Percentiles rank a stretch among this genome's conserved stretches.
phyloP scores from a whole-genome alignment of 768 basidiomycete genomes.

The Mycena indigotica region DNA sequence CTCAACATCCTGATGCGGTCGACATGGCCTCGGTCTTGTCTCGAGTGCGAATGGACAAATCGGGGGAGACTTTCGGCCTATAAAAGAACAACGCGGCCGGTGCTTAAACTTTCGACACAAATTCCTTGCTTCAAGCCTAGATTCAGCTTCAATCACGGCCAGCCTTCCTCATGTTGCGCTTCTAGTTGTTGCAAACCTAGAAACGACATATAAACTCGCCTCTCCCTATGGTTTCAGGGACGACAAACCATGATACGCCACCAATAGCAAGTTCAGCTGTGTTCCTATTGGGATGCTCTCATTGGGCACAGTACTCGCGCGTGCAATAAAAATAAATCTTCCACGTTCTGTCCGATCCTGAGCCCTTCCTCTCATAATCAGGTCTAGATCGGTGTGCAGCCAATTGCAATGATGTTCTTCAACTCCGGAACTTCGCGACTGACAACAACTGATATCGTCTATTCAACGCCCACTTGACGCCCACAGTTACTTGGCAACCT shows the following conservation, averaged over 20 bases:
- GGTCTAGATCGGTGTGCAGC: not conserved
- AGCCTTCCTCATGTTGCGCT: not conserved
- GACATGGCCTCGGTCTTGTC: not conserved
- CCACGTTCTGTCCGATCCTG: not conserved
- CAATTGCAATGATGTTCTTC: not conserved
- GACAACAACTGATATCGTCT: not conserved
- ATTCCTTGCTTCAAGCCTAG: not conserved
- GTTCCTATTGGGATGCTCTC: not conserved
- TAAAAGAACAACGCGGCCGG: not conserved
- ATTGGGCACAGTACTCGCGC: not conserved
- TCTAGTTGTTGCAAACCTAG: not conserved
- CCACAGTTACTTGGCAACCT: too few relatives aligned
- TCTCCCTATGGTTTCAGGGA: not conserved
- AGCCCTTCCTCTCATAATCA: not conserved
- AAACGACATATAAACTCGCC: not conserved
- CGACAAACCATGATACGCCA: not conserved
- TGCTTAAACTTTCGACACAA: not conserved
- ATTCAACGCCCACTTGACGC: not conserved
- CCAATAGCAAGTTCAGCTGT: not conserved
- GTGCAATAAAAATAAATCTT: not conserved
- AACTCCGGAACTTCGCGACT: not conserved
- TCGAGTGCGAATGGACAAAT: not conserved
- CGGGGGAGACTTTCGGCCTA: not conserved
- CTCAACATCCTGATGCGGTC: not conserved
- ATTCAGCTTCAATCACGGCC: not conserved